phyloP scores from a whole-genome alignment of 1,284 basidiomycete genomes.

The Tetrapyrgos nigripes region DNA sequence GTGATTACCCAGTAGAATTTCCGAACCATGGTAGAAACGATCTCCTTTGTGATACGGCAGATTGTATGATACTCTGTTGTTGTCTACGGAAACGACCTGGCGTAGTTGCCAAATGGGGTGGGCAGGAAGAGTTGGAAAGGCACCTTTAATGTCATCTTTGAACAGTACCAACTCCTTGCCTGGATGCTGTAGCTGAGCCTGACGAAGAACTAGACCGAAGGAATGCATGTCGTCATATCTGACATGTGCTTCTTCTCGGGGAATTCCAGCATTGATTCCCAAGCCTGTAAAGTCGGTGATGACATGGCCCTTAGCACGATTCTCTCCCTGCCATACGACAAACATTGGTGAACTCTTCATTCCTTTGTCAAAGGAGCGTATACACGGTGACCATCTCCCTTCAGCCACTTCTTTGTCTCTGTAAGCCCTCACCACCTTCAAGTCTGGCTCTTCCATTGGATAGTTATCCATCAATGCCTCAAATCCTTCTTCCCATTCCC shows the following conservation, averaged over 20 bases:
- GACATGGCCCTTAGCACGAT: slow-evolving; percentile 21
- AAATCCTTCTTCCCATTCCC: slow-evolving; percentile 12
- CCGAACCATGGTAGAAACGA: too few species aligned
- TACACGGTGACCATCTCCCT: too few species aligned
- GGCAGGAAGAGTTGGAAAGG: slow-evolving; percentile 34
- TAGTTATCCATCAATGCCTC: slow-evolving; percentile 19
- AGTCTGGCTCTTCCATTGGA: slow-evolving; percentile 15
- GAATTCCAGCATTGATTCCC: slow-evolving; percentile 30
- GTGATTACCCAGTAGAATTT: slow-evolving; percentile 22
- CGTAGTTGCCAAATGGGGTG: slow-evolving; percentile 36
- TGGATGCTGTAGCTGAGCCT: slow-evolving; percentile 17
- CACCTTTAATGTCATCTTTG: slow-evolving; percentile 34
- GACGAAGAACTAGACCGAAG: slow-evolving; percentile 30
- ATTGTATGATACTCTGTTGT: too few species aligned
- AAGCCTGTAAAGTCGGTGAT: slow-evolving; percentile 31
- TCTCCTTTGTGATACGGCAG: slow-evolving; percentile 29
- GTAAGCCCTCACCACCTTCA: slow-evolving; percentile 23
- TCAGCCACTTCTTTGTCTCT: slow-evolving; percentile 24
- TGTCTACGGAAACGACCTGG: slow-evolving; percentile 35
- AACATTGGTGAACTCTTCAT: slow-evolving; percentile 34
- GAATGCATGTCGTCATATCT: too few species aligned
- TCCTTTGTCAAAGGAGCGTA: slow-evolving; percentile 21
- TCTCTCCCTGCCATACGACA: slow-evolving; percentile 26
- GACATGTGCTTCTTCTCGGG: too few species aligned
- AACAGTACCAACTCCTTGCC: slow-evolving; percentile 20